Conservation (phyloP, 345 rosid genomes). For the Anastatica hierochuntica region DNA sequence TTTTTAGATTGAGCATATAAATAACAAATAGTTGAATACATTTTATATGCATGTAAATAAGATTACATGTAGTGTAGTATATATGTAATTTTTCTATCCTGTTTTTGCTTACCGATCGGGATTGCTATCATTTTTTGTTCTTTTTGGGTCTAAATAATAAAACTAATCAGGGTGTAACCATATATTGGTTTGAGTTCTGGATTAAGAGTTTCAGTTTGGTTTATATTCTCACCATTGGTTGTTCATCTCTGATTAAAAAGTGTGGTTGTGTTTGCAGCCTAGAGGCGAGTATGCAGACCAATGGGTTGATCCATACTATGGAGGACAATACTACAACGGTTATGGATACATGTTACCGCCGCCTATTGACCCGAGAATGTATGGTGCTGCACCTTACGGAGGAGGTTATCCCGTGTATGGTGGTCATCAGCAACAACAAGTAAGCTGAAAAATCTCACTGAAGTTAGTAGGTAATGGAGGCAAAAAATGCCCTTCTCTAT, state of each 20-base stretch:
- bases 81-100: too few species aligned
- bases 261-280: constrained; percentile 33
- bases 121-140: too few species aligned
- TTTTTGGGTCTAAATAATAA: too few species aligned
- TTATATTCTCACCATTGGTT: not conserved
- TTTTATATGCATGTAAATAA: too few species aligned
- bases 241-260: not conserved
- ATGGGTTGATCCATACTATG: constrained; percentile 69
- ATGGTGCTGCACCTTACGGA: constrained; percentile 56
- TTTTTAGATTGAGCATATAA: too few species aligned
- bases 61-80: too few species aligned
- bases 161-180: too few species aligned
- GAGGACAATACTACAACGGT: constrained; percentile 65
- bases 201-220: not conserved
- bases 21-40: too few species aligned
- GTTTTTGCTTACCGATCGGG: too few species aligned
- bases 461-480: too few species aligned
- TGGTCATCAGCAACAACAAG: constrained; percentile 84
- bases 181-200: too few species aligned
- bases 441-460: constrained; percentile 41
- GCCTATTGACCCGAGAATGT: constrained; percentile 64
- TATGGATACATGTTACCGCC: constrained; percentile 64
- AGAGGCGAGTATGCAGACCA: constrained; percentile 61
- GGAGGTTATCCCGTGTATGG: constrained; percentile 43
- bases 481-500: too few species aligned